Conservation (phyloP, 768 basidiomycete genomes). For the Psilocybe subaeruginosa region DNA sequence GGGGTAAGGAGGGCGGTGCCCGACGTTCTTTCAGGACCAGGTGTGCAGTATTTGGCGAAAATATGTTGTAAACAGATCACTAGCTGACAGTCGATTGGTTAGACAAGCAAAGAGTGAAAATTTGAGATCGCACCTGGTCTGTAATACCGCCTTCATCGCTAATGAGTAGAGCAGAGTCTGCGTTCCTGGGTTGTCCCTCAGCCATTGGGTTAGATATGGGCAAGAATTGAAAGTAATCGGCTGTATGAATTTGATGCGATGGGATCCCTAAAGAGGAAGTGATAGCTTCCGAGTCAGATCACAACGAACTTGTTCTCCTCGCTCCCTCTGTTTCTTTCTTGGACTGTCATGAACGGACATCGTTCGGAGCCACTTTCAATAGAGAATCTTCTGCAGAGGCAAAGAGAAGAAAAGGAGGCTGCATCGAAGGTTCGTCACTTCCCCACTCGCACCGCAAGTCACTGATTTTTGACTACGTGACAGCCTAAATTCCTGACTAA, state of each 20-base stretch:
- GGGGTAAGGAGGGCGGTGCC: constrained; percentile 42
- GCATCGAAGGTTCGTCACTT: constrained; percentile 72
- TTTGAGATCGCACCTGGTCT: constrained; percentile 47
- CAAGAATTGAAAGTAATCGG: not conserved
- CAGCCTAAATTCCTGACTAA: constrained; percentile 96
- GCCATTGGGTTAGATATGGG: constrained; percentile 9
- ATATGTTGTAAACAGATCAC: constrained; percentile 75
- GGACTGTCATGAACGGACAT: constrained; percentile 46
- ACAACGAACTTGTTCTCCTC: not conserved
- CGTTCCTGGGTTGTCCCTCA: constrained; percentile 2
- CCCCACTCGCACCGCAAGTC: not conserved
- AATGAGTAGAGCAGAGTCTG: constrained; percentile 45
- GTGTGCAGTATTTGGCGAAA: constrained; percentile 77
- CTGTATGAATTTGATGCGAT: not conserved
- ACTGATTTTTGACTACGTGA: constrained; percentile 8
- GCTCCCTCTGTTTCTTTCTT: constrained; percentile 4
- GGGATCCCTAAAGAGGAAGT: constrained; percentile 10
- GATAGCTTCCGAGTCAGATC: not conserved
- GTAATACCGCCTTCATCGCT: constrained; percentile 75
- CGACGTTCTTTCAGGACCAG: constrained; percentile 28
- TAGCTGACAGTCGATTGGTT: constrained; percentile 41
- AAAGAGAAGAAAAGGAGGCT: constrained; percentile 87
- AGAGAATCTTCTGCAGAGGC: constrained; percentile 83
- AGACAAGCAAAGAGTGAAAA: not conserved
- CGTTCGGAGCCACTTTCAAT: constrained; percentile 83